Evolutionary conservation across 2,329 filamentous ascomycete species (phyloP), one percentile per base, ranked within the genome.

Genomic region (Parafenestella ontariensis): DNA sequence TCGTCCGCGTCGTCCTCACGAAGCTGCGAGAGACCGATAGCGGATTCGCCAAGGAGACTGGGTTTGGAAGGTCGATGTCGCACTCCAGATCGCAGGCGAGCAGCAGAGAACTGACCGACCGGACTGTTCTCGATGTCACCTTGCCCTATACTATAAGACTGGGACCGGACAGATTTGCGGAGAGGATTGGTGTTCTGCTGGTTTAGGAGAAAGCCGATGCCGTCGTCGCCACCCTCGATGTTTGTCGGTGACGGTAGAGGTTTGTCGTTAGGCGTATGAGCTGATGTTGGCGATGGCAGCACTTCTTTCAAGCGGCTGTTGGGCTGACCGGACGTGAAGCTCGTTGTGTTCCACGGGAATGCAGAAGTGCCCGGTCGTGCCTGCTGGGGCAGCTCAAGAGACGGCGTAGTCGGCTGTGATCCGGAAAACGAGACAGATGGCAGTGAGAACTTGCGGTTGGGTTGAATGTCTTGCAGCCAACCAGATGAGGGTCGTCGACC

Each of bases 91-190:
- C 31, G 79, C 69, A 45, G 81, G 44, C 81, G 77, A 43, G 85
- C 81, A n/a, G 82, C 81, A n/a, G 82, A 79, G 11, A 80, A 74
- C 37, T 85, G 73, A 20, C 82, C 77, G 3, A 83, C 76, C 3
- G 66, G 69, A 37, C 61, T 69, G 52, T 62, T 65, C 34, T 75
- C 72, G 26, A 69, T 84, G 48, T 96, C 92, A 56, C 92, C 81
- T 72, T 97, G 93, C 4, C 93, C 93, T 43, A 96, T 94, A 0
- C 94, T 98, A 76, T 98, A 98, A 4, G 95, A 98, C 75, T 97
- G 92, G 5, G 95, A 99, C 39, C 95, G 88, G 67, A 96, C 95
- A 1, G 91, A 92, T 76, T 98, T 98, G 1, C 91, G 91, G 0
- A 91, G 95, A 0, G 94, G 92, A 59, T 96, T 91, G 0, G 92